A percentile compares a stretch with the other conserved stretches of the same genome.
Conservation (phyloP, 495 filamentous ascomycete species). For the Neurospora terricola region DNA sequence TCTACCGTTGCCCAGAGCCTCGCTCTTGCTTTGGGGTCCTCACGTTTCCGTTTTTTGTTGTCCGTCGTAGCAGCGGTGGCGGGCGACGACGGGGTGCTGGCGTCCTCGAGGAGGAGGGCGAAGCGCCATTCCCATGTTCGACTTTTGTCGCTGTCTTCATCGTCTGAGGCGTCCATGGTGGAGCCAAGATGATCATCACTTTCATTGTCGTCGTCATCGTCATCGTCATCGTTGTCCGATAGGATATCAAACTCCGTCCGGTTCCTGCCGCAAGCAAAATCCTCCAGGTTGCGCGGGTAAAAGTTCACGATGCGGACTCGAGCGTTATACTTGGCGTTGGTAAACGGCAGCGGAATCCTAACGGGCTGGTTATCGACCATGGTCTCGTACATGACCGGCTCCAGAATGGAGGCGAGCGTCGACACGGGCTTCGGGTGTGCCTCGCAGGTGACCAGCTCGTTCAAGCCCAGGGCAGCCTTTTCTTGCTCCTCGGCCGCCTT, state of each 20-base stretch:
- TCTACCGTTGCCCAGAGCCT: conserved; percentile 57
- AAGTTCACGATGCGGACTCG: conserved; percentile 73
- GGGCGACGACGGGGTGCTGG: conserved; percentile 10
- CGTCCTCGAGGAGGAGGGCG: conserved; percentile 59
- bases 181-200: conserved; percentile 1
- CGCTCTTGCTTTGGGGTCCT: conserved; percentile 20
- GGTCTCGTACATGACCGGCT: conserved; percentile 28
- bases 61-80: not conserved
- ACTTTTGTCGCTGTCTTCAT: not conserved
- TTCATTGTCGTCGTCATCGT: conserved; percentile 21
- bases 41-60: not conserved
- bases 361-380: conserved; percentile 26
- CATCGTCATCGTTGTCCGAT: conserved; percentile 31
- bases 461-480: conserved; percentile 16
- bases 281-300: conserved; percentile 56
- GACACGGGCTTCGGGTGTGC: conserved; percentile 26
- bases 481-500: conserved; percentile 9
- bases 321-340: conserved; percentile 60
- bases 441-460: conserved; percentile 37
- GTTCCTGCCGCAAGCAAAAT: conserved; percentile 54
- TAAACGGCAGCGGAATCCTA: conserved; percentile 49
- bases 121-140: conserved; percentile 72
- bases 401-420: conserved; percentile 40
- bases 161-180: conserved; percentile 5
- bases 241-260: conserved; percentile 35